Evolutionary conservation across 2,329 filamentous ascomycete genomes (phyloP).

Genomic region (Claviceps maximensis): DNA sequence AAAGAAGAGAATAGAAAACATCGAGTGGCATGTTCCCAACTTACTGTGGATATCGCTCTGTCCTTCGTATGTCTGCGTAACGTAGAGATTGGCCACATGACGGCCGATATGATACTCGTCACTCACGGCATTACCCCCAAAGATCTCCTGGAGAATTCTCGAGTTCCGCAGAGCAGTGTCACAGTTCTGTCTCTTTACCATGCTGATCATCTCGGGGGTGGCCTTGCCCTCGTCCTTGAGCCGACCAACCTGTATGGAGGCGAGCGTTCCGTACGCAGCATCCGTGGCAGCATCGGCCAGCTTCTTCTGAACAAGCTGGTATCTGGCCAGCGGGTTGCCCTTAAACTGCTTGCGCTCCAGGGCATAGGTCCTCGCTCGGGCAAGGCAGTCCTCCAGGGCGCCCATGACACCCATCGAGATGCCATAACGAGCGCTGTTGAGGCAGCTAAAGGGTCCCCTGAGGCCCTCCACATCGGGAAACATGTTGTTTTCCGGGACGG

Average conservation of each 20-base stretch:
- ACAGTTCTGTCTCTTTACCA: constrained; percentile 98
- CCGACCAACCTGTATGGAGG: constrained; percentile 78
- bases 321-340: constrained; percentile 84
- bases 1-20: too few species aligned
- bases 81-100: constrained; percentile 91
- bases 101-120: constrained; percentile 93
- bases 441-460: constrained; percentile 77
- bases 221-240: constrained; percentile 84
- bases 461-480: constrained; percentile 82
- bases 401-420: constrained; percentile 92
- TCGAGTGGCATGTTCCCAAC: too few species aligned
- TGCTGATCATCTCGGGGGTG: constrained; percentile 87
- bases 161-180: constrained; percentile 74
- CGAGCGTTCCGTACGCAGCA: constrained; percentile 79
- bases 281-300: constrained; percentile 85
- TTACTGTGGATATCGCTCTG: constrained; percentile 95
- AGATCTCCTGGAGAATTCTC: constrained; percentile 78
- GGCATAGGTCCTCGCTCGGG: constrained; percentile 70
- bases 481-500: constrained; percentile 85
- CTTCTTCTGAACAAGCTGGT: constrained; percentile 97
- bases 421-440: constrained; percentile 87
- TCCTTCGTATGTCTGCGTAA: constrained; percentile 95
- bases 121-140: constrained; percentile 95
- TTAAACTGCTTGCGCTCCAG: constrained; percentile 94
- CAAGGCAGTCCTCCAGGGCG: constrained; percentile 82